Evolutionary conservation across 306 rosid genomes (phyloP).

Genomic region (Pyrus communis): DNA sequence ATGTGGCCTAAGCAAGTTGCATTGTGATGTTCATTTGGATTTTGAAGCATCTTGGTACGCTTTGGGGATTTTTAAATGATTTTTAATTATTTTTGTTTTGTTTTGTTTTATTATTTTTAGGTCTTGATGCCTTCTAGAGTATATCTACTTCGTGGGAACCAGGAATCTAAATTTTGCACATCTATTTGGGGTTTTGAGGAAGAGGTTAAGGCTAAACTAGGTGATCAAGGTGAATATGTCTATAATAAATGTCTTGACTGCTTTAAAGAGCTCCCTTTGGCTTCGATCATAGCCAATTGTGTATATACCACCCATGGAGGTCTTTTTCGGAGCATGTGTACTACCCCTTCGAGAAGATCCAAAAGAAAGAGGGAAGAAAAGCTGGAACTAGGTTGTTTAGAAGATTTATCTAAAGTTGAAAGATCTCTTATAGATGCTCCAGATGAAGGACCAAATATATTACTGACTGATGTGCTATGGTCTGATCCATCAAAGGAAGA

Average conservation of each 20-base stretch:
- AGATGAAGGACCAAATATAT: slow-evolving; percentile 46
- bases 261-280: slow-evolving; percentile 87
- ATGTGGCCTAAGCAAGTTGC: neutral
- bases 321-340: slow-evolving; percentile 54
- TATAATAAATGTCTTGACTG: slow-evolving; percentile 64
- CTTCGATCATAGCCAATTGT: slow-evolving; percentile 61
- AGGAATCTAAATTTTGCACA: slow-evolving; percentile 66
- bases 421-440: slow-evolving; percentile 59
- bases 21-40: neutral
- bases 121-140: slow-evolving; percentile 88
- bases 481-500: slow-evolving; percentile 69
- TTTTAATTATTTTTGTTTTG: neutral
- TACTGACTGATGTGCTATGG: slow-evolving; percentile 78
- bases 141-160: slow-evolving; percentile 80
- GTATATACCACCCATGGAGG: slow-evolving; percentile 90
- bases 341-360: slow-evolving; percentile 29
- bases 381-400: slow-evolving; percentile 66
- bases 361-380: slow-evolving; percentile 46
- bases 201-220: slow-evolving; percentile 62
- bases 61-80: neutral
- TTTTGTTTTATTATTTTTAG: slow-evolving; percentile 28
- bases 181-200: slow-evolving; percentile 62
- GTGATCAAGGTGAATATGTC: slow-evolving; percentile 58
- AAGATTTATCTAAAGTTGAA: slow-evolving; percentile 55
- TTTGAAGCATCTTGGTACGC: neutral